These are phyloP conservation scores for Myxozyma sirexii DNA, from an alignment of 805 yeast genomes.

Conservation along the genomic window DNA sequence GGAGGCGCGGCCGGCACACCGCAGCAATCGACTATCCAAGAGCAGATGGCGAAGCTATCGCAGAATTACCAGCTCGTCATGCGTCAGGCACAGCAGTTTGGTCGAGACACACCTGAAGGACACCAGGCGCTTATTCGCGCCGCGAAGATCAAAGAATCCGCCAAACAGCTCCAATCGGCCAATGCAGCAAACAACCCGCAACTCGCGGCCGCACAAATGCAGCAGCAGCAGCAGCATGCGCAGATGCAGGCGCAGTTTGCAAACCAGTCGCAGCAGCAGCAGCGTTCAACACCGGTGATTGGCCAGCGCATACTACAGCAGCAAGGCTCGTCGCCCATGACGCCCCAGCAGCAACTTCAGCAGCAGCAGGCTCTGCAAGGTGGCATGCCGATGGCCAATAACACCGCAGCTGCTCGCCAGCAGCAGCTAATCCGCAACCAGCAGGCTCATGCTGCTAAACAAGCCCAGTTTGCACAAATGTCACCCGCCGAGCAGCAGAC, in stretches of 20 bases:
- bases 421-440: slow-evolving; percentile 15
- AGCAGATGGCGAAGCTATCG: slow-evolving; percentile 25
- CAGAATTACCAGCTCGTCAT: slow-evolving; percentile 27
- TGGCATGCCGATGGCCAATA: not conserved
- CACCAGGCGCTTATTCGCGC: slow-evolving; percentile 25
- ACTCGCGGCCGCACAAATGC: slow-evolving; percentile 20
- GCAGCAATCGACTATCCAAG: slow-evolving; percentile 9
- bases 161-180: slow-evolving; percentile 18
- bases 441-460: slow-evolving; percentile 24
- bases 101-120: slow-evolving; percentile 25
- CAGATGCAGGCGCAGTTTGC: slow-evolving; percentile 14
- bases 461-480: slow-evolving; percentile 24
- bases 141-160: slow-evolving; percentile 22
- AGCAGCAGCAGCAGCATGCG: slow-evolving; percentile 13
- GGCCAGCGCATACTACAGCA: slow-evolving; percentile 9
- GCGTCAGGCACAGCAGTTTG: slow-evolving; percentile 29
- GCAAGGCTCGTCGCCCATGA: slow-evolving; percentile 8
- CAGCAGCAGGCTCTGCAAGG: slow-evolving; percentile 8
- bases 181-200: slow-evolving; percentile 6
- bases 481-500: slow-evolving; percentile 31
- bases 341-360: slow-evolving; percentile 7
- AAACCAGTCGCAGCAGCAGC: slow-evolving; percentile 7
- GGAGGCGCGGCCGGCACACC: not conserved
- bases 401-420: slow-evolving; percentile 12
- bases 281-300: slow-evolving; percentile 13